A percentile compares a stretch with the other conserved stretches of the same genome.
Evolutionary conservation across 2,329 filamentous ascomycete genomes (phyloP).

Genomic region (Calonectria leucothoes): DNA sequence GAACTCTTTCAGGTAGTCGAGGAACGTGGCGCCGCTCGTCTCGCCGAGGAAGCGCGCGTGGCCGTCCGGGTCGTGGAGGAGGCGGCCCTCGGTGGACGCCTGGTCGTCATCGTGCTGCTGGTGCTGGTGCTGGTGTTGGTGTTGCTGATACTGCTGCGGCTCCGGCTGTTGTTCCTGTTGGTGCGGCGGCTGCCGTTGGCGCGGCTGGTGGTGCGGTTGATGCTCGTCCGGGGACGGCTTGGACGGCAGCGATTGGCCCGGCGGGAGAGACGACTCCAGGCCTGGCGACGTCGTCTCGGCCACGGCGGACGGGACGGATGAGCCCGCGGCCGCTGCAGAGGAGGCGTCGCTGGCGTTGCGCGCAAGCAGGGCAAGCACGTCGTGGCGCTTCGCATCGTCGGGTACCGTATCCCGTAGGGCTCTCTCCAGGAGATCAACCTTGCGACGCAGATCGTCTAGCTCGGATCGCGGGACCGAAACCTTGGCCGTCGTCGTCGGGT

Average conservation of each 20-base stretch:
- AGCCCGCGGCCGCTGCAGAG: slow-evolving; percentile 22
- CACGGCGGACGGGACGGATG: not conserved
- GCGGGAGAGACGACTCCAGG: not conserved
- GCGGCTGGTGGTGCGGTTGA: not conserved
- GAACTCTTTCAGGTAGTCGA: slow-evolving; percentile 61
- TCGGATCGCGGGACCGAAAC: slow-evolving; percentile 55
- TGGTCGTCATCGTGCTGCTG: slow-evolving; percentile 39
- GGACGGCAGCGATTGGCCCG: not conserved
- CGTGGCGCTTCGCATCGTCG: slow-evolving; percentile 47
- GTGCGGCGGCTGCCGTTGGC: not conserved
- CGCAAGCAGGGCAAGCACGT: slow-evolving; percentile 45
- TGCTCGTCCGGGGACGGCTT: not conserved
- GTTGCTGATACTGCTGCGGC: slow-evolving; percentile 1
- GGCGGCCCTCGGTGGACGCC: slow-evolving; percentile 49
- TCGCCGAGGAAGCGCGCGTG: slow-evolving; percentile 60
- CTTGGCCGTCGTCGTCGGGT: slow-evolving; percentile 58
- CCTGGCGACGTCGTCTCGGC: not conserved
- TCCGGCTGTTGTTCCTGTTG: slow-evolving; percentile 15
- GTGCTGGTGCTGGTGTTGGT: slow-evolving; percentile 23
- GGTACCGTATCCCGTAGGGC: slow-evolving; percentile 51
- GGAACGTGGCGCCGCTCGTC: slow-evolving; percentile 62
- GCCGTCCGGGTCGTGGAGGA: slow-evolving; percentile 58
- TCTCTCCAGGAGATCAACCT: slow-evolving; percentile 54
- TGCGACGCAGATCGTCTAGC: slow-evolving; percentile 53
- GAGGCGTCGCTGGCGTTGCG: slow-evolving; percentile 29